Base-by-base conservation (phyloP, 2,329 filamentous ascomycete genomes). In the Nemania serpens region DNA sequence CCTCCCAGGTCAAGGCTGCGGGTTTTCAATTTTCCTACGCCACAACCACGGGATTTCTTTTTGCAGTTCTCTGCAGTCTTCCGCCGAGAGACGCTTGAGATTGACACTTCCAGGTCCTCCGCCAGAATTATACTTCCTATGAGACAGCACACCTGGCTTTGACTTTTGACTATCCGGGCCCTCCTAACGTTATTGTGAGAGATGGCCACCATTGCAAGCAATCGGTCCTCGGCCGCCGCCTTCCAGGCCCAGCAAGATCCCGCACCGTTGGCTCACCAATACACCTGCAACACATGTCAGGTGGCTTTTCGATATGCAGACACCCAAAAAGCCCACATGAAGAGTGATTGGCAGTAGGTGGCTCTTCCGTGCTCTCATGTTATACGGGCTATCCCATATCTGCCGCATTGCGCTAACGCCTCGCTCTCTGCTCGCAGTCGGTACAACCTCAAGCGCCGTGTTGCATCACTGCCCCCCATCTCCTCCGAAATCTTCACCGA, bases 261-360 rank as follows among this genome's bases (percentile, higher is more conserved):
- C 25, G 70, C 78, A 15, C 72, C 75, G 18, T 74, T 84, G 34
- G 83, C 88, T 25, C 92, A 97, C 75, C 94, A 95, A 1, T 99
- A 94, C 79, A 98, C 94, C 58, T 99, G 95, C 87, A 99, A 98
- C 78, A 95, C 93, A 60, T 99, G 95, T 75, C 92, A 97, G 75
- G 93, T 99, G 69, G 95, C 94, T 54, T 99, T 98, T 79, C 89
- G 94, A 68, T 93, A 91, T 74, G 93, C 91, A 75, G 94, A 98
- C 74, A 84, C 96, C 58, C 95, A 99, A 79, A 89, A 95, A 75
- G 88, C 87, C 39, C 95, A 99, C 75, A 99, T 99, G 95, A 93
- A 95, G 76, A 95, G 90, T 70, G 95, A 99, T 79, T 99, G 95
- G 95, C 94, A 99, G 90, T 95, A 84, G 79, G 91, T 88, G 57